phyloP scores from a whole-genome alignment of 129 eudicot genomes.

The Flaveria trinervia region DNA sequence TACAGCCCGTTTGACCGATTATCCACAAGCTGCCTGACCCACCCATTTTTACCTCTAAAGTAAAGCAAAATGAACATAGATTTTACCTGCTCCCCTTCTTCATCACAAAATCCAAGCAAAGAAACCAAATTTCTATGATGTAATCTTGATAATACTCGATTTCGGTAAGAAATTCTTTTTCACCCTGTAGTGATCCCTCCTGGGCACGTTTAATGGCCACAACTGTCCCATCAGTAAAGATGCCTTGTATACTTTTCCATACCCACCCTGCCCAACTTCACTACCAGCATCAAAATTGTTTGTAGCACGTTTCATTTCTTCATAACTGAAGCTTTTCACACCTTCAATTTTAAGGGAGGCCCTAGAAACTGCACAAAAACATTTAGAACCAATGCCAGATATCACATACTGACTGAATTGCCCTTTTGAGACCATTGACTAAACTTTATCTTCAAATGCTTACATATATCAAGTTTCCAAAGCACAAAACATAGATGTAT shows the following conservation, averaged over 20 bases:
- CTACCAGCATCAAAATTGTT: slow-evolving; percentile 46
- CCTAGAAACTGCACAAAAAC: slow-evolving; percentile 51
- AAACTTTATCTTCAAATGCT: slow-evolving; percentile 3
- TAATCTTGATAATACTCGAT: slow-evolving; percentile 70
- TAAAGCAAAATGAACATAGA: slow-evolving; percentile 11
- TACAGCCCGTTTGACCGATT: not conserved
- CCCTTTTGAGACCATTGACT: slow-evolving; percentile 8
- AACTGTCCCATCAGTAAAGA: slow-evolving; percentile 57
- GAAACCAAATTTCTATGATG: slow-evolving; percentile 81
- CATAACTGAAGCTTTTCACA: slow-evolving; percentile 63
- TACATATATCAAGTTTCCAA: not conserved
- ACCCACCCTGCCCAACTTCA: slow-evolving; percentile 79
- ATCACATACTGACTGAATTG: not conserved
- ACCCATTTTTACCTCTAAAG: not conserved
- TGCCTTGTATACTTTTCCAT: slow-evolving; percentile 78
- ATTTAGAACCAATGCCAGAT: not conserved
- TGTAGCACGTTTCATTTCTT: slow-evolving; percentile 67
- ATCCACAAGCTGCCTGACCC: not conserved
- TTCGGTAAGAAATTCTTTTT: slow-evolving; percentile 77
- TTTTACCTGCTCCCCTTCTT: slow-evolving; percentile 80
- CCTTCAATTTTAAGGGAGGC: slow-evolving; percentile 66
- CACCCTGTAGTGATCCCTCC: slow-evolving; percentile 82
- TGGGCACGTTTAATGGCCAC: slow-evolving; percentile 90
- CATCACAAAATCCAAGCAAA: slow-evolving; percentile 76
- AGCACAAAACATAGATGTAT: not conserved